Percentiles rank a stretch among this genome's conserved stretches.
These are phyloP conservation scores for Saururus chinensis DNA, from an alignment of 164 flowering plant species.

Conservation along the genomic window DNA sequence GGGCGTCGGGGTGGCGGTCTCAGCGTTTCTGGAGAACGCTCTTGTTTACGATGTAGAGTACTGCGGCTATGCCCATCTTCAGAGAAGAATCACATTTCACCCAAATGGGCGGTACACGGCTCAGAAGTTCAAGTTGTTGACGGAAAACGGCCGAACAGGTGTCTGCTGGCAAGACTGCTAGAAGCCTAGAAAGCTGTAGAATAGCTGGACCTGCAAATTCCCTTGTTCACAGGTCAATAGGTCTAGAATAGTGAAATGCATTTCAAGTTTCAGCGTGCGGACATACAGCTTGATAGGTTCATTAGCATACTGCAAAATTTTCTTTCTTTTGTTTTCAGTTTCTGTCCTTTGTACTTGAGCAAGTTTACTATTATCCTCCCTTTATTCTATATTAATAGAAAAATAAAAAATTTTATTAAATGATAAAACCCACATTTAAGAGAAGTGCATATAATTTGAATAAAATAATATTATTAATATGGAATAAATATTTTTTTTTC, in stretches of 20 bases:
- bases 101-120: conserved; percentile 22
- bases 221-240: not conserved
- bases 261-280: not conserved
- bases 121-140: conserved; percentile 33
- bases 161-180: conserved; percentile 7
- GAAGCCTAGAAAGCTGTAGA: not conserved
- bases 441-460: no score
- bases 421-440: no score
- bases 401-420: no score
- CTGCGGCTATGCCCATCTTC: conserved; percentile 46
- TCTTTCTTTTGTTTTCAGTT: no score
- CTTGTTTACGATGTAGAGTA: conserved; percentile 51
- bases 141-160: conserved; percentile 23
- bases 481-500: no score
- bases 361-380: no score
- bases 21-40: conserved; percentile 27
- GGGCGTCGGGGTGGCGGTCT: conserved; percentile 58
- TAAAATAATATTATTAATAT: no score
- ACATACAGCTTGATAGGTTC: no score
- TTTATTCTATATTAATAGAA: no score
- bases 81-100: conserved; percentile 24
- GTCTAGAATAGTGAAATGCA: not conserved
- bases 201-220: not conserved
- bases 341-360: no score
- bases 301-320: no score